A percentile compares a stretch with the other conserved stretches of the same genome.
These are phyloP conservation scores for Butyriboletus loyo DNA, from an alignment of 768 basidiomycete species.

Conservation along the genomic window DNA sequence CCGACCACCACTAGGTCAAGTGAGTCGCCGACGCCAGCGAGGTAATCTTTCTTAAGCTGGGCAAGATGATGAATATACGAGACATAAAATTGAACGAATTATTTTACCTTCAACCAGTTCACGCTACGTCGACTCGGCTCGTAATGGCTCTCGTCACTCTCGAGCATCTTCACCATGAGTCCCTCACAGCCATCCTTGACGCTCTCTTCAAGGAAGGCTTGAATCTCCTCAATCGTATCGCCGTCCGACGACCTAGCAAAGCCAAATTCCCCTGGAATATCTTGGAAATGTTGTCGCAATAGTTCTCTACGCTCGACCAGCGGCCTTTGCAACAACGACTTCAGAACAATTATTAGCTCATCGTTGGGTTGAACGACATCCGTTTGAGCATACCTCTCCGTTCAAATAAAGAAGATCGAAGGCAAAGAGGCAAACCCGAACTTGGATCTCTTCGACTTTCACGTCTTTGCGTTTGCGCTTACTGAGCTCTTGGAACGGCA, in stretches of 20 bases:
- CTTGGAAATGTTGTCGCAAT: slow-evolving; percentile 73
- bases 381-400: slow-evolving; percentile 64
- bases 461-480: slow-evolving; percentile 96
- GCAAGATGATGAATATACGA: slow-evolving; percentile 1
- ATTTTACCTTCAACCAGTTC: slow-evolving; percentile 92
- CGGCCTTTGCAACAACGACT: slow-evolving; percentile 82
- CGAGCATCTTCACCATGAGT: slow-evolving; percentile 99
- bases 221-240: slow-evolving; percentile 90
- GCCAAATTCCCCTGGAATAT: slow-evolving; percentile 85
- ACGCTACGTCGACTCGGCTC: slow-evolving; percentile 94
- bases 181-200: slow-evolving; percentile 99
- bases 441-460: slow-evolving; percentile 95
- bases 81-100: background rate
- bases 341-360: slow-evolving; percentile 5
- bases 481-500: slow-evolving; percentile 98
- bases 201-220: slow-evolving; percentile 90
- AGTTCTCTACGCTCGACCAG: slow-evolving; percentile 75
- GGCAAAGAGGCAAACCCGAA: slow-evolving; percentile 92
- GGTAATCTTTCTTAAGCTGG: slow-evolving; percentile 98
- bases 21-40: slow-evolving; percentile 94
- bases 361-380: background rate
- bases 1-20: slow-evolving; percentile 98
- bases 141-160: slow-evolving; percentile 87
- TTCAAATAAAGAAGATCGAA: slow-evolving; percentile 97
- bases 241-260: slow-evolving; percentile 92